A percentile compares a stretch with the other conserved stretches of the same genome.
Evolutionary conservation across 352 stramenopile genomes (phyloP).

Genomic region (Phytophthora crassamura): DNA sequence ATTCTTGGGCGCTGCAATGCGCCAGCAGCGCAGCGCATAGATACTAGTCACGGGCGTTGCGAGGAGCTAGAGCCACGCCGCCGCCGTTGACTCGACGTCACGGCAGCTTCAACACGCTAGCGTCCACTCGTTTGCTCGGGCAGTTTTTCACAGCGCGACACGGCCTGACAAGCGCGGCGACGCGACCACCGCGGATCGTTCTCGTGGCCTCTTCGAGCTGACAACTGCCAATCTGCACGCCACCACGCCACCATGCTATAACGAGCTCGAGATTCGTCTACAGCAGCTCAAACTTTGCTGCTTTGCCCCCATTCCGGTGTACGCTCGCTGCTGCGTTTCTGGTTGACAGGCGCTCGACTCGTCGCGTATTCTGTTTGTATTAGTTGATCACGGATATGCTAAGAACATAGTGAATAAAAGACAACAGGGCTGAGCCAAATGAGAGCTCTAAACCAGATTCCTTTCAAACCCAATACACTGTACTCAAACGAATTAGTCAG

Average conservation of each 20-base stretch:
- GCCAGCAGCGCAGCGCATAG: too few species aligned
- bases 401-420: too few species aligned
- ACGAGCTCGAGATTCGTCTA: constrained; percentile 12
- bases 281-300: neutral
- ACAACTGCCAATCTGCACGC: neutral
- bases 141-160: neutral
- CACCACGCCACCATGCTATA: neutral
- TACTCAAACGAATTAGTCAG: too few species aligned
- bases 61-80: too few species aligned
- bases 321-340: constrained; percentile 5
- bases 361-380: constrained; percentile 9
- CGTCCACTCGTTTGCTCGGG: constrained; percentile 1
- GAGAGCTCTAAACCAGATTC: too few species aligned
- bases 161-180: neutral
- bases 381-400: too few species aligned
- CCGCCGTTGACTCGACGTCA: neutral
- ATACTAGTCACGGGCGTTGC: too few species aligned
- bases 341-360: neutral
- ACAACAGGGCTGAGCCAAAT: too few species aligned
- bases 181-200: neutral
- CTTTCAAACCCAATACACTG: too few species aligned
- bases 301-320: constrained; percentile 2
- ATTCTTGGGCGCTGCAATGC: too few species aligned
- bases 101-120: neutral
- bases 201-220: too few species aligned